Conservation (phyloP, 2,329 filamentous ascomycete species). For the Sporothrix euskadiensis region DNA sequence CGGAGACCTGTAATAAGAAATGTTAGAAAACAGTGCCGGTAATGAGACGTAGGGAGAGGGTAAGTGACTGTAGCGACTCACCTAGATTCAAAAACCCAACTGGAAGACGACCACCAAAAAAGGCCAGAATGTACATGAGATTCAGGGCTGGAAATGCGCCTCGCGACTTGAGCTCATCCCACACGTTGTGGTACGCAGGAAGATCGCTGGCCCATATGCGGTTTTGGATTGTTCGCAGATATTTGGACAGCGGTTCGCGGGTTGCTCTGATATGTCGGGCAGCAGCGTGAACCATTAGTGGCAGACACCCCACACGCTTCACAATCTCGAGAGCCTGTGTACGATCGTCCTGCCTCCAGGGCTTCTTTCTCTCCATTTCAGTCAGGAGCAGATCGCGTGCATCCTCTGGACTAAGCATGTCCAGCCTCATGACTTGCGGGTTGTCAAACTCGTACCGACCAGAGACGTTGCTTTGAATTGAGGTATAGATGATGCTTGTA, state of each 20-base stretch:
- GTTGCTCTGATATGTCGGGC: constrained; percentile 63
- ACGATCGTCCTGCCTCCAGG: constrained; percentile 55
- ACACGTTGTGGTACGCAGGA: constrained; percentile 50
- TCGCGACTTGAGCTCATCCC: constrained; percentile 50
- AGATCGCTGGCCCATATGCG: constrained; percentile 56
- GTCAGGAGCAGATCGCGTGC: constrained; percentile 62
- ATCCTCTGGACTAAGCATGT: constrained; percentile 55
- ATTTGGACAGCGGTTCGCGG: constrained; percentile 61
- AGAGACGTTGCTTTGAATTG: constrained; percentile 58
- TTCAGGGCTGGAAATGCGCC: constrained; percentile 59
- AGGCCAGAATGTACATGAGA: constrained; percentile 64
- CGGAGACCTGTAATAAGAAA: constrained; percentile 43
- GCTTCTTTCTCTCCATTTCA: constrained; percentile 60
- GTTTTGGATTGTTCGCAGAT: constrained; percentile 57
- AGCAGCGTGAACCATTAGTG: constrained; percentile 67
- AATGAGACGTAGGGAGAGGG: background rate
- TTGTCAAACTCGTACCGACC: constrained; percentile 61
- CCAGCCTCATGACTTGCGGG: constrained; percentile 58
- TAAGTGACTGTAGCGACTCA: constrained; percentile 31
- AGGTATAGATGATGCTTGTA: constrained; percentile 68
- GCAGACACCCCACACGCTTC: constrained; percentile 62
- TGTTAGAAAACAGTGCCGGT: background rate
- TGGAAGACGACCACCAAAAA: constrained; percentile 65
- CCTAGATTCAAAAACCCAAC: constrained; percentile 65
- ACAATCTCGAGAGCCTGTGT: constrained; percentile 63